These are phyloP conservation scores for Aspergillus pseudoviridinutans DNA, from an alignment of 2,329 filamentous ascomycete species.

Conservation along the genomic window DNA sequence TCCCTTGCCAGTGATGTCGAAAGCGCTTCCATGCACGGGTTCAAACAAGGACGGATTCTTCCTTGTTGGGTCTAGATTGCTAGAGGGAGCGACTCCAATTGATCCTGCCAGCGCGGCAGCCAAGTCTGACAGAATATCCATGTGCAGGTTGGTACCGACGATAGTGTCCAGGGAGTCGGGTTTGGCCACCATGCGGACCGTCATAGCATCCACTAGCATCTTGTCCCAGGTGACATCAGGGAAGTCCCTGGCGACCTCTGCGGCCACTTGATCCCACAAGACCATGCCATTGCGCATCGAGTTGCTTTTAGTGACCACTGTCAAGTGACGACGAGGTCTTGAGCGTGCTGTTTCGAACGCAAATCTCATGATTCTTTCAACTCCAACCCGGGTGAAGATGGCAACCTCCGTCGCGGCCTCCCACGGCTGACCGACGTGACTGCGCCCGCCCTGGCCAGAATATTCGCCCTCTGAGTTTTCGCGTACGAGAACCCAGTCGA, in stretches of 20 bases:
- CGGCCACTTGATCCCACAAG: constrained; percentile 53
- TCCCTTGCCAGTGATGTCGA: constrained; percentile 62
- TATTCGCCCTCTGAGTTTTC: constrained; percentile 57
- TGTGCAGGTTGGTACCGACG: constrained; percentile 53
- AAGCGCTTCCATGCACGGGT: constrained; percentile 60
- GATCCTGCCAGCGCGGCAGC: constrained; percentile 66
- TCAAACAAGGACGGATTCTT: constrained; percentile 59
- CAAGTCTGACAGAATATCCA: constrained; percentile 69
- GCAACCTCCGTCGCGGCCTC: constrained; percentile 51
- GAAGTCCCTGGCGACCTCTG: constrained; percentile 46
- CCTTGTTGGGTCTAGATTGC: constrained; percentile 62
- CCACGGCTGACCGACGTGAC: constrained; percentile 49
- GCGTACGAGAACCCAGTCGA: constrained; percentile 55
- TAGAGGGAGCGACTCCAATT: constrained; percentile 68
- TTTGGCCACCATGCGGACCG: constrained; percentile 51
- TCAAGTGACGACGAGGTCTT: constrained; percentile 47
- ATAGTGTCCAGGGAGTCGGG: constrained; percentile 50
- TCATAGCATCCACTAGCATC: constrained; percentile 58
- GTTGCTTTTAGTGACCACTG: constrained; percentile 54
- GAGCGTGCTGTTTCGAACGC: constrained; percentile 51
- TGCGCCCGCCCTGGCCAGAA: constrained; percentile 52
- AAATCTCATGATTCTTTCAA: constrained; percentile 51
- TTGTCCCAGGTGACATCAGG: constrained; percentile 51
- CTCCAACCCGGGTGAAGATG: constrained; percentile 51
- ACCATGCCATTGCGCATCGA: constrained; percentile 55